Percentiles rank a stretch among this genome's conserved stretches.
Evolutionary conservation across 495 filamentous ascomycete species (phyloP).

Genomic region (Aspergillus wentii): DNA sequence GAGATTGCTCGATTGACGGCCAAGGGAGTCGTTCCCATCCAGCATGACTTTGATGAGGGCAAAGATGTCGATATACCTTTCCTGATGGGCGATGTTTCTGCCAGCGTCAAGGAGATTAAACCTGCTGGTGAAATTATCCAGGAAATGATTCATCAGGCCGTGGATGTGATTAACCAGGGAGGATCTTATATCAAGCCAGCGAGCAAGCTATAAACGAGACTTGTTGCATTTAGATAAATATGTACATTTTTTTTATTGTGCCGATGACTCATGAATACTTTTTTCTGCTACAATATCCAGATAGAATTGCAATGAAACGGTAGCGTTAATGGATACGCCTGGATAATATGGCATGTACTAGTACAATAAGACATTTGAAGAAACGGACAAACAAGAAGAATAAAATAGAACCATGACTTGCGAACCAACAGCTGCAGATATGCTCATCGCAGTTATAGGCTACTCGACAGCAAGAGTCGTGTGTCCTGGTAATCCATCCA

Average conservation of each 20-base stretch:
- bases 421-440: conserved; percentile 1
- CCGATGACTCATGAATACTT: conserved; percentile 8
- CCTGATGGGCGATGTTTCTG: conserved; percentile 92
- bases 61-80: conserved; percentile 78
- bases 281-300: conserved; percentile 1
- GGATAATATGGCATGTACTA: conserved; percentile 33
- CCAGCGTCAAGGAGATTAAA: conserved; percentile 64
- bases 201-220: conserved; percentile 29
- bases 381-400: conserved; percentile 6
- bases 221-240: background rate
- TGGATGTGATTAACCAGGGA: conserved; percentile 54
- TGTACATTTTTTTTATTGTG: no score
- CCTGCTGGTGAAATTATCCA: conserved; percentile 77
- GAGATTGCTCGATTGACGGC: conserved; percentile 68
- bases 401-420: conserved; percentile 1
- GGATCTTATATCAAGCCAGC: conserved; percentile 28
- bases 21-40: conserved; percentile 70
- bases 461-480: no score
- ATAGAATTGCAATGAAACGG: no score
- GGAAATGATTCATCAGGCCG: conserved; percentile 81
- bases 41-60: conserved; percentile 71
- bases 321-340: no score
- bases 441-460: background rate
- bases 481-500: no score
- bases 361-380: conserved; percentile 18